These are phyloP conservation scores for Talaromyces nanjingensis DNA, from an alignment of 495 filamentous ascomycete genomes.

Conservation along the genomic window DNA sequence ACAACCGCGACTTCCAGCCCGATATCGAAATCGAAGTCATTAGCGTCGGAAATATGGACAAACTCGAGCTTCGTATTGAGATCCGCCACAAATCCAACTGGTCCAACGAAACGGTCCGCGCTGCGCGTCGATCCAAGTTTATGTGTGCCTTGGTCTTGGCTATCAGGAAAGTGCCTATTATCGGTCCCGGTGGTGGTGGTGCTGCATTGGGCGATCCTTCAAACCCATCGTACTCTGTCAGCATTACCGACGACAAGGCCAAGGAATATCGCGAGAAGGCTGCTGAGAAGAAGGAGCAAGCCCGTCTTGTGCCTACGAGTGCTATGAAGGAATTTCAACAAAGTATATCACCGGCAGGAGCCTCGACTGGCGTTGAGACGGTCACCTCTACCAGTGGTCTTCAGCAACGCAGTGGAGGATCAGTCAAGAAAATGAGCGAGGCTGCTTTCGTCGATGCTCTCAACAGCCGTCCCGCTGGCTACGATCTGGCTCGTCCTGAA, in stretches of 20 bases:
- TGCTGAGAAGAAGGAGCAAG: slow-evolving; percentile 52
- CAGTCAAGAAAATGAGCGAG: slow-evolving; percentile 28
- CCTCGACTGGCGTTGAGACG: slow-evolving; percentile 32
- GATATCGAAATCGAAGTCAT: slow-evolving; percentile 72
- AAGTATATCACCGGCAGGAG: slow-evolving; percentile 13
- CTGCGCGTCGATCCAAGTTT: slow-evolving; percentile 84
- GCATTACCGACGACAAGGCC: slow-evolving; percentile 58
- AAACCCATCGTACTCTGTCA: slow-evolving; percentile 70
- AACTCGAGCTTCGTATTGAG: slow-evolving; percentile 72
- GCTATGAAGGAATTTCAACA: slow-evolving; percentile 5
- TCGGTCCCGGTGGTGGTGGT: slow-evolving; percentile 67
- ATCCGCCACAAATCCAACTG: slow-evolving; percentile 95
- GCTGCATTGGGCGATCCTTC: slow-evolving; percentile 58
- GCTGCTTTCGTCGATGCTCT: slow-evolving; percentile 35
- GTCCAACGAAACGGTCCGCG: slow-evolving; percentile 82
- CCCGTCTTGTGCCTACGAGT: slow-evolving; percentile 49
- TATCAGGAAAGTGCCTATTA: slow-evolving; percentile 79
- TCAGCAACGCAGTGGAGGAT: slow-evolving; percentile 26
- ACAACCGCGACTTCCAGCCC: slow-evolving; percentile 84
- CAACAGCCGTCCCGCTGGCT: slow-evolving; percentile 35
- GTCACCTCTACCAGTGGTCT: slow-evolving; percentile 18
- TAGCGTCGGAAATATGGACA: slow-evolving; percentile 80
- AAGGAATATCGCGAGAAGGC: slow-evolving; percentile 51
- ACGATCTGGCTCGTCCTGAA: slow-evolving; percentile 28
- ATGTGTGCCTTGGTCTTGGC: slow-evolving; percentile 90